Evolutionary conservation across 1,139 yeast species (phyloP).

Genomic region (Yamadazyma mexicana): DNA sequence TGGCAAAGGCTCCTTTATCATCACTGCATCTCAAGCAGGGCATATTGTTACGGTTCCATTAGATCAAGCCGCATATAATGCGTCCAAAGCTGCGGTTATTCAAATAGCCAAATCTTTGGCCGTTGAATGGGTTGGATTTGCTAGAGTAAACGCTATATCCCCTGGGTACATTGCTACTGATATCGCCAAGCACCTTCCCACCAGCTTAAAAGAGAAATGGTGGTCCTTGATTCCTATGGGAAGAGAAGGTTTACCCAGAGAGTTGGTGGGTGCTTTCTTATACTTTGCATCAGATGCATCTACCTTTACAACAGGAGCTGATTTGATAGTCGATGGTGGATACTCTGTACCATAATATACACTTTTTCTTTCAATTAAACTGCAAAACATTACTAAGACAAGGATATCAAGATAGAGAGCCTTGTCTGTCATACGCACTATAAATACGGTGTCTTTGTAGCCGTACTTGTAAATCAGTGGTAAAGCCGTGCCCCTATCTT

Average conservation of each 20-base stretch:
- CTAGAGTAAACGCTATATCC: slow-evolving; percentile 52
- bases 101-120: slow-evolving; percentile 49
- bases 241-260: slow-evolving; percentile 52
- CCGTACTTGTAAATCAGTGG: too few species aligned
- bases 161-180: slow-evolving; percentile 57
- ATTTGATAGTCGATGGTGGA: slow-evolving; percentile 59
- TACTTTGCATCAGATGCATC: slow-evolving; percentile 50
- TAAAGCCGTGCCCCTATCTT: too few species aligned
- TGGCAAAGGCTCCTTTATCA: slow-evolving; percentile 19
- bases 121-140: slow-evolving; percentile 53
- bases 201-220: slow-evolving; percentile 28
- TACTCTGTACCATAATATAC: slow-evolving; percentile 19
- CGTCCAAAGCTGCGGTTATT: slow-evolving; percentile 51
- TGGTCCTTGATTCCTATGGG: slow-evolving; percentile 47
- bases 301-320: slow-evolving; percentile 51
- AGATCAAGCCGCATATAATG: slow-evolving; percentile 47
- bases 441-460: too few species aligned
- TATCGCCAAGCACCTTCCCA: slow-evolving; percentile 40
- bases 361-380: too few species aligned
- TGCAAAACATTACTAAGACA: too few species aligned
- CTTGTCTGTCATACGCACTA: too few species aligned
- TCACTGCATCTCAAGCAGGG: slow-evolving; percentile 22
- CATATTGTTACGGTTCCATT: slow-evolving; percentile 12
- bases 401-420: too few species aligned
- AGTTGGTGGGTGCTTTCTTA: slow-evolving; percentile 53